Percentiles rank a stretch among this genome's conserved stretches.
These are phyloP conservation scores for Puccinia triticina DNA, from an alignment of 1,284 basidiomycete genomes.

Conservation along the genomic window DNA sequence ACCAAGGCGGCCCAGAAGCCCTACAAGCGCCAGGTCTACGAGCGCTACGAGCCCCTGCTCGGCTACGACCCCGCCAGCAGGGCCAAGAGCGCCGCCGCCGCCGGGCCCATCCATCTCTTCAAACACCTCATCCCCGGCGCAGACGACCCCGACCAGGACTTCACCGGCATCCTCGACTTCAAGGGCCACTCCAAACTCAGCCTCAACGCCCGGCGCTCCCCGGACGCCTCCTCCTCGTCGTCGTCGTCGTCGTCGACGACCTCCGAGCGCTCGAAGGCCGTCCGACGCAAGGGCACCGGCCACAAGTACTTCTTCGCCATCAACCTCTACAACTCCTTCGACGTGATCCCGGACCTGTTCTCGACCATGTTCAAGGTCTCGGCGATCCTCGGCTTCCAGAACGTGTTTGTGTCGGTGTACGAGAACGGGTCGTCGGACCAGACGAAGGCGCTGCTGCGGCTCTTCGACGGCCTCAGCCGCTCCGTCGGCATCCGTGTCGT, in stretches of 20 bases:
- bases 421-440: constrained; percentile 96
- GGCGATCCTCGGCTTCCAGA: constrained; percentile 86
- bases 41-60: constrained; percentile 78
- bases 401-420: constrained; percentile 94
- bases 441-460: constrained; percentile 87
- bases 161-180: constrained; percentile 64
- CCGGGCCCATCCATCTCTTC: constrained; percentile 67
- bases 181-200: constrained; percentile 62
- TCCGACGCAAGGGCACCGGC: constrained; percentile 58
- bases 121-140: constrained; percentile 61
- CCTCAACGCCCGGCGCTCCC: constrained; percentile 50
- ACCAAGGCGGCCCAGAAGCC: constrained; percentile 77
- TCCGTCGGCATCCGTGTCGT: constrained; percentile 85
- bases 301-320: constrained; percentile 99
- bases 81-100: background rate
- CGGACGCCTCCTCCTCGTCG: constrained; percentile 42
- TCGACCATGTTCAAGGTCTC: constrained; percentile 90
- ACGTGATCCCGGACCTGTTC: constrained; percentile 92
- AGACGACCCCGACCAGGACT: constrained; percentile 56
- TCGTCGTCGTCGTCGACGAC: too few species aligned
- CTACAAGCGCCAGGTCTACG: constrained; percentile 78
- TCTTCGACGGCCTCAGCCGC: constrained; percentile 85
- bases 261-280: constrained; percentile 39
- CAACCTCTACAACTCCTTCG: constrained; percentile 83
- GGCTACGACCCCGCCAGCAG: constrained; percentile 69